Evolutionary conservation across 2,329 filamentous ascomycete species (phyloP).

Genomic region (Colletotrichum orchidophilum): DNA sequence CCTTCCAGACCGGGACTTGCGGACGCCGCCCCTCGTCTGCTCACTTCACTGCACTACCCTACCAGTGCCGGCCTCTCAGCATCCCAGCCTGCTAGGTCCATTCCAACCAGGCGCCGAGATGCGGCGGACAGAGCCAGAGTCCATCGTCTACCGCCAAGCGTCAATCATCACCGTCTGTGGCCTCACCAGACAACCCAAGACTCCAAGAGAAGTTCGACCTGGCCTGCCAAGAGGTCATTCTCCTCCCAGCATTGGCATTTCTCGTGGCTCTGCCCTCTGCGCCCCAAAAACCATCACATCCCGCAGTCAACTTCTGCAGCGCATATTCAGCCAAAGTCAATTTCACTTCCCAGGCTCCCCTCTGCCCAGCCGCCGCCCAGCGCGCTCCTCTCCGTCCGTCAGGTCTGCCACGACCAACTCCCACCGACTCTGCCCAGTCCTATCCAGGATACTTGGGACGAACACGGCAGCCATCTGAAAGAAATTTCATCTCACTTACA

Average conservation of each 20-base stretch:
- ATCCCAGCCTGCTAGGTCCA: not conserved
- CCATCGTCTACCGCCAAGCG: not conserved
- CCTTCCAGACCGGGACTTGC: slow-evolving; percentile 28
- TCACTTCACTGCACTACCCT: not conserved
- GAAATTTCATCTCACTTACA: not conserved
- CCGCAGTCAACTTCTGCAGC: slow-evolving; percentile 7
- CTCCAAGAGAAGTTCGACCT: slow-evolving; percentile 2
- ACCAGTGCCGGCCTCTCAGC: no score
- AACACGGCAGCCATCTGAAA: not conserved
- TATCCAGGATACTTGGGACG: not conserved
- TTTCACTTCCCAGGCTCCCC: not conserved
- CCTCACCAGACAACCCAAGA: not conserved
- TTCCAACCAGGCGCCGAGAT: not conserved
- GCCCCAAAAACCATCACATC: slow-evolving; percentile 10
- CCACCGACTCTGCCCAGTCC: slow-evolving; percentile 17
- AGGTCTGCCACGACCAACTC: not conserved
- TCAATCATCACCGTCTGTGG: not conserved
- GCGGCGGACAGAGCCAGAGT: not conserved
- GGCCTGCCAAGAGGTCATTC: slow-evolving; percentile 23
- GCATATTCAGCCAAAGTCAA: not conserved
- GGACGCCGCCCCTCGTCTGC: slow-evolving; percentile 13
- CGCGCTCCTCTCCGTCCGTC: not conserved
- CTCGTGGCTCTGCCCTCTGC: slow-evolving; percentile 23
- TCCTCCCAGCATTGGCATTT: slow-evolving; percentile 23
- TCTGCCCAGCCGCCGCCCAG: slow-evolving; percentile 27